phyloP scores from a whole-genome alignment of 2,329 filamentous ascomycete genomes.

The Fusarium circinatum region DNA sequence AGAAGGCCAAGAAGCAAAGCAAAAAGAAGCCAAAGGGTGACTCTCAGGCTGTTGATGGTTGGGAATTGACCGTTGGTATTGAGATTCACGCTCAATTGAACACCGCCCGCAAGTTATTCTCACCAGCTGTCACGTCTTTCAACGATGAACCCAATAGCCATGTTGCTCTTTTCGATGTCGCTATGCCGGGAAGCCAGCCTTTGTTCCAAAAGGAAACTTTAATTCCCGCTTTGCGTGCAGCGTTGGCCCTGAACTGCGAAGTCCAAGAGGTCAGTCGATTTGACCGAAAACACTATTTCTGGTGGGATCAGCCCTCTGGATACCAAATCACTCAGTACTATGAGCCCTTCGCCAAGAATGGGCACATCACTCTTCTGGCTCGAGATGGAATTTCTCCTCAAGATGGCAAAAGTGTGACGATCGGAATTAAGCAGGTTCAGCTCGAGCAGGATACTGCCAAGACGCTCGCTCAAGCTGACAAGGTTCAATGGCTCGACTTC shows the following conservation, averaged over 20 bases:
- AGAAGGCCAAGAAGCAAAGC: slow-evolving; percentile 74
- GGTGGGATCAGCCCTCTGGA: slow-evolving; percentile 95
- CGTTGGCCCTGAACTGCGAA: slow-evolving; percentile 82
- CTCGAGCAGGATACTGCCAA: slow-evolving; percentile 99
- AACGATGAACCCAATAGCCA: slow-evolving; percentile 83
- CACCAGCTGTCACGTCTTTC: slow-evolving; percentile 71
- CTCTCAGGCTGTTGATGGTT: slow-evolving; percentile 69
- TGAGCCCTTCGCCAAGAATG: slow-evolving; percentile 74
- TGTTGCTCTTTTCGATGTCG: slow-evolving; percentile 87
- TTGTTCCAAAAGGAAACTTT: slow-evolving; percentile 84
- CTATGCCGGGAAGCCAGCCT: slow-evolving; percentile 90
- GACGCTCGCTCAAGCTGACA: slow-evolving; percentile 80
- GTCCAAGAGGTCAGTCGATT: slow-evolving; percentile 84
- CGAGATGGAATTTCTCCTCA: slow-evolving; percentile 83
- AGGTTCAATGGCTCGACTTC: slow-evolving; percentile 85
- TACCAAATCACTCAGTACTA: slow-evolving; percentile 99
- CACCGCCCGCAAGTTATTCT: slow-evolving; percentile 89
- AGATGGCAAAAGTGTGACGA: slow-evolving; percentile 74
- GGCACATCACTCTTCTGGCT: slow-evolving; percentile 73
- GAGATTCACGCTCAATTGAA: slow-evolving; percentile 98
- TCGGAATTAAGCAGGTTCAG: slow-evolving; percentile 93
- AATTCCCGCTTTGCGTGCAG: slow-evolving; percentile 89
- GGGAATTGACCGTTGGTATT: slow-evolving; percentile 95
- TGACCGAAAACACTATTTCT: slow-evolving; percentile 98
- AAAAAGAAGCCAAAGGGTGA: slow-evolving; percentile 58